phyloP scores from a whole-genome alignment of 306 rosid genomes.

The Cicer bijugum region DNA sequence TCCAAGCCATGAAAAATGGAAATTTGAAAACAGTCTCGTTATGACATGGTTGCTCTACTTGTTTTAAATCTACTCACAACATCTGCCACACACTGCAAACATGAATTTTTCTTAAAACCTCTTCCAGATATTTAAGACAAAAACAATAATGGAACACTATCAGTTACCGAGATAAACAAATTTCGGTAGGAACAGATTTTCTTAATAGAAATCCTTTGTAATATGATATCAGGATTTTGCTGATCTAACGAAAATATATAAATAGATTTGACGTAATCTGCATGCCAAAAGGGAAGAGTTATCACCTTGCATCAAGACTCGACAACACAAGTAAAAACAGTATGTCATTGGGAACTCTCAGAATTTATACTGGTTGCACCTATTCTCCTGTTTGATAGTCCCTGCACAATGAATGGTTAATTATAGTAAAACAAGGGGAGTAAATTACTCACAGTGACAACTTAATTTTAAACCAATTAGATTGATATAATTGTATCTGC shows the following conservation, averaged over 20 bases:
- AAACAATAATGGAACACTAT: slow-evolving; percentile 34
- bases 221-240: slow-evolving; percentile 3
- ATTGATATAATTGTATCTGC: neutral
- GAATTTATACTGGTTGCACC: slow-evolving; percentile 97
- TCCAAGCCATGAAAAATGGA: too few species aligned
- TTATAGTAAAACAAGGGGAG: neutral
- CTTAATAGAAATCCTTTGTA: slow-evolving; percentile 1
- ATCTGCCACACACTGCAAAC: slow-evolving; percentile 74
- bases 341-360: slow-evolving; percentile 98
- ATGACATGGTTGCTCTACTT: slow-evolving; percentile 57
- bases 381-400: slow-evolving; percentile 87
- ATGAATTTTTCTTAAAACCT: slow-evolving; percentile 43
- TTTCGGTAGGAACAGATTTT: neutral
- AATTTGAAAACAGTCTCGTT: too few species aligned
- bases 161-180: slow-evolving; percentile 13
- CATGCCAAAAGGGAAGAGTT: slow-evolving; percentile 25
- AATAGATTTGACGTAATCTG: slow-evolving; percentile 20
- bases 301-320: slow-evolving; percentile 94
- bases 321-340: slow-evolving; percentile 97
- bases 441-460: neutral
- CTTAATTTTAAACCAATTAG: neutral
- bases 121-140: slow-evolving; percentile 31
- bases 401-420: slow-evolving; percentile 61
- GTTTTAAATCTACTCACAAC: slow-evolving; percentile 88
- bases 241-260: neutral